These are phyloP conservation scores for Diplodia corticola DNA, from an alignment of 2,329 filamentous ascomycete species.

Conservation along the genomic window DNA sequence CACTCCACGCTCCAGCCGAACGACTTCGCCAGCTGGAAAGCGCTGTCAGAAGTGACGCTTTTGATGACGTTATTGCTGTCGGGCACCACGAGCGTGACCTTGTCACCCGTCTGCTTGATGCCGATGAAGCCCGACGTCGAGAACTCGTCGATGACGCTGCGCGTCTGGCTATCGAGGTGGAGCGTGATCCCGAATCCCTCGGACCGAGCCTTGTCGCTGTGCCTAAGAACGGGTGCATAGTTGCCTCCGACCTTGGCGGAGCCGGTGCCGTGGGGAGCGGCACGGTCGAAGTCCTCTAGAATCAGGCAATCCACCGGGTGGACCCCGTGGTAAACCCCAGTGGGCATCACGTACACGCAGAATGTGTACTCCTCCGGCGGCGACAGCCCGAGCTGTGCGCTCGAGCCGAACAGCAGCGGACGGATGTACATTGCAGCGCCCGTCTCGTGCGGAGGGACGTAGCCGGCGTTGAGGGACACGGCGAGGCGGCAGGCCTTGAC, in stretches of 20 bases:
- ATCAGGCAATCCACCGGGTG: conserved; percentile 86
- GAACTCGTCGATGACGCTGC: conserved; percentile 91
- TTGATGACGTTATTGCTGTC: conserved; percentile 86
- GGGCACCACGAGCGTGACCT: conserved; percentile 77
- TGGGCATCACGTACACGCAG: conserved; percentile 84
- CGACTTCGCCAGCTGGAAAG: conserved; percentile 71
- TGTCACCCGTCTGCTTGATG: conserved; percentile 60
- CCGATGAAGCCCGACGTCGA: conserved; percentile 93
- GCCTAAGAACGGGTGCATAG: conserved; percentile 87
- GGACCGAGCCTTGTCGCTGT: conserved; percentile 76
- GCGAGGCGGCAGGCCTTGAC: conserved; percentile 74
- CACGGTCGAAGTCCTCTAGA: conserved; percentile 88
- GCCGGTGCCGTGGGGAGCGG: conserved; percentile 87
- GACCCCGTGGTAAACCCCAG: conserved; percentile 89
- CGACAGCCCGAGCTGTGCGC: conserved; percentile 80
- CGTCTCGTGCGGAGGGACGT: conserved; percentile 84
- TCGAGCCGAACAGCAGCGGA: conserved; percentile 83
- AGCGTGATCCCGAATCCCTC: conserved; percentile 92
- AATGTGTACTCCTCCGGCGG: conserved; percentile 93
- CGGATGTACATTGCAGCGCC: conserved; percentile 92
- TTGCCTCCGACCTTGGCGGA: conserved; percentile 95
- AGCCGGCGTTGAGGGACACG: conserved; percentile 85
- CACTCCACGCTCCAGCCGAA: conserved; percentile 85
- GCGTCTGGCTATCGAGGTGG: conserved; percentile 82
- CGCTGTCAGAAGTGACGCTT: conserved; percentile 78